These are phyloP conservation scores for Plasmodium knowlesi DNA, from an alignment of 169 alveolate species.

Conservation along the genomic window DNA sequence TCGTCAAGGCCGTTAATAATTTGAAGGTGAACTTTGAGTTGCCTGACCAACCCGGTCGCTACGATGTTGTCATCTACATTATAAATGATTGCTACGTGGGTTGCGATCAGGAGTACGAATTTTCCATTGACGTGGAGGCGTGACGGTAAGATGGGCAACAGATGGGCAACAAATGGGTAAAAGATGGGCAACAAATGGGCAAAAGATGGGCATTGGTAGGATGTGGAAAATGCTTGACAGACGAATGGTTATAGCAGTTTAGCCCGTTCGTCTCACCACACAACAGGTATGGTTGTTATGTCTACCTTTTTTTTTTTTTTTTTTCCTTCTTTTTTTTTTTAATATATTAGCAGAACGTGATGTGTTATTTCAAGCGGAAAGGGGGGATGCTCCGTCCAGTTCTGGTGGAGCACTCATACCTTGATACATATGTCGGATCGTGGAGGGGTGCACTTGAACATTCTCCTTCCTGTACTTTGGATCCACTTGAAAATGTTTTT, in stretches of 20 bases:
- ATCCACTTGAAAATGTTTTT: neutral
- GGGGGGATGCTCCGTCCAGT: neutral
- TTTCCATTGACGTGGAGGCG: conserved; percentile 19
- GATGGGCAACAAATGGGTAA: no score
- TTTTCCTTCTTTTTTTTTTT: no score
- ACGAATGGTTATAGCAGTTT: neutral
- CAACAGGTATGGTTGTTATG: no score
- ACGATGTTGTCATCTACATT: conserved; percentile 85
- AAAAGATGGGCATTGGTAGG: no score
- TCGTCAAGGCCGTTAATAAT: conserved; percentile 68
- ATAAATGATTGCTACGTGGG: conserved; percentile 89
- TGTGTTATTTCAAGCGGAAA: neutral
- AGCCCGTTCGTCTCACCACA: no score
- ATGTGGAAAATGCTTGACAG: neutral
- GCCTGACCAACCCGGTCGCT: conserved; percentile 86
- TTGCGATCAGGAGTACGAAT: conserved; percentile 86
- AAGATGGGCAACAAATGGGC: no score
- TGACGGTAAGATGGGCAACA: neutral
- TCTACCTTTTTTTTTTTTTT: no score
- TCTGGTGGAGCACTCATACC: neutral
- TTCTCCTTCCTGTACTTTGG: neutral
- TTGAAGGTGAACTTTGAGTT: conserved; percentile 86
- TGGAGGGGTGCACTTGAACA: neutral
- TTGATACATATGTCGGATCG: neutral
- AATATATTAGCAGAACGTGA: neutral